phyloP scores from a whole-genome alignment of 768 basidiomycete genomes.

The Tricholoma saponaceum region DNA sequence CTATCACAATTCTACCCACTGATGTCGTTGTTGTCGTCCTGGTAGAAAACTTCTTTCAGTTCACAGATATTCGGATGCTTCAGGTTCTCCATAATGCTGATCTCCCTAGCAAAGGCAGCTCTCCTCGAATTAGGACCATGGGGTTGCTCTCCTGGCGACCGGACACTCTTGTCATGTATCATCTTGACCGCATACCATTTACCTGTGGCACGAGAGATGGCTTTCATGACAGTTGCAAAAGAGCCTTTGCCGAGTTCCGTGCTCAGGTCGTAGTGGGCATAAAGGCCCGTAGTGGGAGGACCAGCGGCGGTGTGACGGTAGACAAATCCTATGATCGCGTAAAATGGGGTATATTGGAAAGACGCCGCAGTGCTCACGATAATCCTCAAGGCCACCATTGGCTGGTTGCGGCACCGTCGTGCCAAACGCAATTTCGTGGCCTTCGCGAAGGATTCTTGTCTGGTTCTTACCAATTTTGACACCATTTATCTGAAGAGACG shows the following conservation, averaged over 20 bases:
- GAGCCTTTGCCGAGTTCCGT: slow-evolving; percentile 83
- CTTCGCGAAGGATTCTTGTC: slow-evolving; percentile 60
- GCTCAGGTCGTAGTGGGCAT: slow-evolving; percentile 62
- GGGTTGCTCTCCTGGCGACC: slow-evolving; percentile 24
- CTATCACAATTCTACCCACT: slow-evolving; percentile 38
- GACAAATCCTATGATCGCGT: slow-evolving; percentile 51
- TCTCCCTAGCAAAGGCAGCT: slow-evolving; percentile 59
- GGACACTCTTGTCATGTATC: slow-evolving; percentile 51
- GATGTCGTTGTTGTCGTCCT: slow-evolving; percentile 52
- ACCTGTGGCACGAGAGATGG: slow-evolving; percentile 66
- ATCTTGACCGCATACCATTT: slow-evolving; percentile 86
- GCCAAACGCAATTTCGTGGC: slow-evolving; percentile 88
- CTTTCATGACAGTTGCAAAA: slow-evolving; percentile 88
- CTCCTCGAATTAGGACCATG: slow-evolving; percentile 19
- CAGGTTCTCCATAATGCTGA: slow-evolving; percentile 71
- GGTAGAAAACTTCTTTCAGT: slow-evolving; percentile 69
- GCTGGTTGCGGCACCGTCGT: slow-evolving; percentile 42
- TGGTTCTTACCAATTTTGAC: slow-evolving; percentile 55
- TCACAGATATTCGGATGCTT: slow-evolving; percentile 82
- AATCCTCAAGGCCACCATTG: slow-evolving; percentile 58
- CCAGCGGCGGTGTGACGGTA: slow-evolving; percentile 61
- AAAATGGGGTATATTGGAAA: not conserved
- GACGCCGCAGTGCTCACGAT: slow-evolving; percentile 45
- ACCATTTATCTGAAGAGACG: slow-evolving; percentile 55
- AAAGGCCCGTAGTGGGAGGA: slow-evolving; percentile 47